A percentile compares a stretch with the other conserved stretches of the same genome.
phyloP scores from a whole-genome alignment of 148 eudicot species.

The Rheum nobile region DNA sequence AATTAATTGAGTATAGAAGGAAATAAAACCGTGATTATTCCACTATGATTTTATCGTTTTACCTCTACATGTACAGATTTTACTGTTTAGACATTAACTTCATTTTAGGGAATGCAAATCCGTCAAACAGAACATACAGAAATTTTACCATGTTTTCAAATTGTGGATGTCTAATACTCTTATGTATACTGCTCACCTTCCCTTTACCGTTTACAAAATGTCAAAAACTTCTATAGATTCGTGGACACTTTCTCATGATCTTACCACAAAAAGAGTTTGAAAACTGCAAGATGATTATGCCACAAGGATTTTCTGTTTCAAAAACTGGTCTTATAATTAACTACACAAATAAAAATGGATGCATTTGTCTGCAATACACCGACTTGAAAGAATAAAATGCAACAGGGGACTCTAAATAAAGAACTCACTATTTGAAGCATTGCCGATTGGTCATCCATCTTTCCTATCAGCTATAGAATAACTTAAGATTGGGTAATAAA shows the following conservation, averaged over 20 bases:
- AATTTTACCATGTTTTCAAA: neutral
- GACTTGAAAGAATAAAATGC: neutral
- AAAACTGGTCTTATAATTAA: neutral
- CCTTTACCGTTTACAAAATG: neutral
- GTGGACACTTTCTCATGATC: neutral
- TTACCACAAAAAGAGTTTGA: too few species aligned
- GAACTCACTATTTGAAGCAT: too few species aligned
- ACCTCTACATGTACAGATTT: too few species aligned
- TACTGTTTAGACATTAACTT: too few species aligned
- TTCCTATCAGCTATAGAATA: neutral
- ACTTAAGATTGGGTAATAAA: conserved; percentile 6
- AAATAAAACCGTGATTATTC: too few species aligned
- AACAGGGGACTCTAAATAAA: too few species aligned
- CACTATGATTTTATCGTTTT: too few species aligned
- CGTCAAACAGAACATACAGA: too few species aligned
- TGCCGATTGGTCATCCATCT: neutral
- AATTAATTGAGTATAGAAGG: neutral
- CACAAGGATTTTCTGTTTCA: neutral
- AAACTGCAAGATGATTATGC: neutral
- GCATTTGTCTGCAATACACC: neutral
- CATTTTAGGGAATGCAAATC: too few species aligned
- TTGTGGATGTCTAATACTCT: neutral
- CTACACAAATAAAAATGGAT: neutral
- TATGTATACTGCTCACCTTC: neutral
- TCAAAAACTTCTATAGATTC: neutral